Evolutionary conservation across 208 protist genomes (phyloP).

Genomic region (Trypanosoma lewisi): DNA sequence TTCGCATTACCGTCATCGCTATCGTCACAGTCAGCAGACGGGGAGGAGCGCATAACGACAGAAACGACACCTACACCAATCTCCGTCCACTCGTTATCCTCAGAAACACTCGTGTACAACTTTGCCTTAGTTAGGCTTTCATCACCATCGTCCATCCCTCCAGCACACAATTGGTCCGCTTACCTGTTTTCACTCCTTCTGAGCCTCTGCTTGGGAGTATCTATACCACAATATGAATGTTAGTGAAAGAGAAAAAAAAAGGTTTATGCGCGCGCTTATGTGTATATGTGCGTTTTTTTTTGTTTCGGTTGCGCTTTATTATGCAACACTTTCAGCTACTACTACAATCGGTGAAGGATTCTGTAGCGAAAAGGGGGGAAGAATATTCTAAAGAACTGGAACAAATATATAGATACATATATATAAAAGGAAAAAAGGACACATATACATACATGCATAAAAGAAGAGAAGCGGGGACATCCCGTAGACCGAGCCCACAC

Average conservation of each 20-base stretch:
- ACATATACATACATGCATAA: too few species aligned
- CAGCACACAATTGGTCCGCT: background rate
- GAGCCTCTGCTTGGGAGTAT: background rate
- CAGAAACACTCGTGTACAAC: slow-evolving; percentile 55
- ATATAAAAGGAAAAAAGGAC: slow-evolving; percentile 1
- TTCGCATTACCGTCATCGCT: slow-evolving; percentile 26
- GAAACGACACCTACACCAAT: slow-evolving; percentile 66
- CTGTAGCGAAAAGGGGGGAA: background rate
- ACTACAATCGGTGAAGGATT: background rate
- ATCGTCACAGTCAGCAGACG: slow-evolving; percentile 14
- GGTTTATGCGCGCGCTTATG: too few species aligned
- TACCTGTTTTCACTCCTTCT: background rate
- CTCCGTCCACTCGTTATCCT: slow-evolving; percentile 53
- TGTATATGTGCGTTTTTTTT: too few species aligned
- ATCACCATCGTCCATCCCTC: slow-evolving; percentile 22
- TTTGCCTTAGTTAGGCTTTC: slow-evolving; percentile 71
- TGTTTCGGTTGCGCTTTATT: background rate
- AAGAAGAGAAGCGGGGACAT: too few species aligned
- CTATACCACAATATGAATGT: too few species aligned
- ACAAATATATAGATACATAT: background rate
- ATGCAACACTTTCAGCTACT: slow-evolving; percentile 3
- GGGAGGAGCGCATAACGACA: slow-evolving; percentile 20
- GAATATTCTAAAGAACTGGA: background rate
- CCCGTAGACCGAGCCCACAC: too few species aligned
- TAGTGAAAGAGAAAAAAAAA: too few species aligned